Conservation (phyloP, 306 rosid genomes). For the Purshia tridentata region DNA sequence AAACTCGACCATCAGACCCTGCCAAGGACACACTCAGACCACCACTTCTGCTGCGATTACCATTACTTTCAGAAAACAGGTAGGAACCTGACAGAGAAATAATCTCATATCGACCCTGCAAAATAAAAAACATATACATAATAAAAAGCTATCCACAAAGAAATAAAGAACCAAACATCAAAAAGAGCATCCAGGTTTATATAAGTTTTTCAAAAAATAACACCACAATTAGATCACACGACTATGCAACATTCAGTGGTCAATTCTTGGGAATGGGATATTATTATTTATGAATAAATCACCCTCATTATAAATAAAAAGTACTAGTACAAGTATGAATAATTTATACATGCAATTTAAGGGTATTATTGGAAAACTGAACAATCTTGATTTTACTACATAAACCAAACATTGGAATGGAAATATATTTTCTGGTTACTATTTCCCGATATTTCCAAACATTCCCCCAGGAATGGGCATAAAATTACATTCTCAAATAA, state of each 20-base stretch:
- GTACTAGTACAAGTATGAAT: too few species aligned
- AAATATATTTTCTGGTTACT: too few species aligned
- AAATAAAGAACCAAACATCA: background rate
- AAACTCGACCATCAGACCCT: slow-evolving; percentile 58
- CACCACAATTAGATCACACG: background rate
- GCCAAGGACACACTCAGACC: slow-evolving; percentile 55
- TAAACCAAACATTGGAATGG: too few species aligned
- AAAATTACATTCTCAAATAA: too few species aligned
- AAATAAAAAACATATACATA: slow-evolving; percentile 9
- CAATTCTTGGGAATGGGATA: background rate
- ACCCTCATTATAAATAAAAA: too few species aligned
- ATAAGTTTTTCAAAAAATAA: background rate
- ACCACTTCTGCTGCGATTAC: slow-evolving; percentile 39
- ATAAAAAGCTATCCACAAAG: background rate
- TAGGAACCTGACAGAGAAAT: slow-evolving; percentile 60
- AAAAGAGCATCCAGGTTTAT: background rate
- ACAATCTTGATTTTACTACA: too few species aligned
- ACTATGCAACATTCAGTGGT: background rate
- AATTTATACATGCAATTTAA: too few species aligned
- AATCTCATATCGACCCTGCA: slow-evolving; percentile 76
- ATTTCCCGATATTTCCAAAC: too few species aligned
- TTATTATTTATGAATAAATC: too few species aligned
- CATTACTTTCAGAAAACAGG: slow-evolving; percentile 43
- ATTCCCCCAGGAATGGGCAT: too few species aligned
- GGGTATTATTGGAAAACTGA: too few species aligned